phyloP scores from a whole-genome alignment of 2,329 filamentous ascomycete species.

The Rhynchosporium graminicola region DNA sequence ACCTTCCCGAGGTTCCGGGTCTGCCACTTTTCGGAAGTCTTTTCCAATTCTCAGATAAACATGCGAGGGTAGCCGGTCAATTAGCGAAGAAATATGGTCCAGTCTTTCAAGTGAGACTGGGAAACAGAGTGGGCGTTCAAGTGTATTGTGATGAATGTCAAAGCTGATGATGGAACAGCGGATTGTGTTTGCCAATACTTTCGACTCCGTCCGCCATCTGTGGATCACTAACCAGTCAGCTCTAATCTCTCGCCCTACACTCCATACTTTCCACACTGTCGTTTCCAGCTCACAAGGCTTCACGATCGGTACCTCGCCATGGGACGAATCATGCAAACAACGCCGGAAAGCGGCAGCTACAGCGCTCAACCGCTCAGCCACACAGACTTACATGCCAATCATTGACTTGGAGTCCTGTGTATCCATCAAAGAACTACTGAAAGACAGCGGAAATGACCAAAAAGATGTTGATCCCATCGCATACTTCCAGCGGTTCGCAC shows the following conservation, averaged over 20 bases:
- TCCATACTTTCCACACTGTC: constrained; percentile 81
- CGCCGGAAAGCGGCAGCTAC: constrained; percentile 78
- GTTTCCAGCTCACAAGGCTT: constrained; percentile 76
- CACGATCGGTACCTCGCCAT: constrained; percentile 81
- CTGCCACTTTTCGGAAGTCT: constrained; percentile 65
- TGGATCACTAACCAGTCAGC: constrained; percentile 80
- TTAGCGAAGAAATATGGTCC: constrained; percentile 63
- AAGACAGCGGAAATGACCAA: constrained; percentile 62
- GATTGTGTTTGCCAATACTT: constrained; percentile 77
- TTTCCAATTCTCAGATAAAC: constrained; percentile 57
- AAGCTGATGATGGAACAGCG: constrained; percentile 45
- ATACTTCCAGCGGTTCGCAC: constrained; percentile 73
- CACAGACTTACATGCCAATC: constrained; percentile 79
- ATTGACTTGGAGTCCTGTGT: constrained; percentile 74
- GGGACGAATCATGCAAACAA: constrained; percentile 78
- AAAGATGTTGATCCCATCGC: constrained; percentile 69
- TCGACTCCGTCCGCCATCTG: constrained; percentile 70
- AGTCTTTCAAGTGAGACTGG: constrained; percentile 68
- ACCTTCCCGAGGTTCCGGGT: constrained; percentile 61
- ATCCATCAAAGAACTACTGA: constrained; percentile 71
- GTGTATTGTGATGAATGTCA: constrained; percentile 1
- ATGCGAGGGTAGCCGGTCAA: constrained; percentile 55
- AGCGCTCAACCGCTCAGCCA: constrained; percentile 73
- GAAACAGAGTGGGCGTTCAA: constrained; percentile 56
- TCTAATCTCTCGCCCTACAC: constrained; percentile 73